Evolutionary conservation across 106 monocot species (phyloP).

Genomic region (Apostasia shenzhenica): DNA sequence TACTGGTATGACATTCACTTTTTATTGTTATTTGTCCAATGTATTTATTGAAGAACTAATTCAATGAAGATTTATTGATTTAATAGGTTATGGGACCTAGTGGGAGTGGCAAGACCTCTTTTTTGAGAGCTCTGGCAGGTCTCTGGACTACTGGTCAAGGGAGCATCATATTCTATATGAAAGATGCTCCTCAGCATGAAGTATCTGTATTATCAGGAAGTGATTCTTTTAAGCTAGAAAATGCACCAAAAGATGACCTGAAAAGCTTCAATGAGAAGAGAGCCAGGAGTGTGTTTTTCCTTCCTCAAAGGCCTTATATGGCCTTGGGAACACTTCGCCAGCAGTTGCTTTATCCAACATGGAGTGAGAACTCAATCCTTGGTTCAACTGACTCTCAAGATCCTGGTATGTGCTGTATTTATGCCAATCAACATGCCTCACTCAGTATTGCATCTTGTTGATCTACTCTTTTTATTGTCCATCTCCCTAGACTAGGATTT

Average conservation of each 20-base stretch:
- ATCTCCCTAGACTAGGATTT: too few species aligned
- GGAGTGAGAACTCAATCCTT: conserved; percentile 42
- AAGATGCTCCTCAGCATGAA: conserved; percentile 13
- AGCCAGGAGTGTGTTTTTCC: conserved; percentile 62
- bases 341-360: conserved; percentile 95
- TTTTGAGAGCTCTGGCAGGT: conserved; percentile 92
- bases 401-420: conserved; percentile 18
- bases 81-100: conserved; percentile 91
- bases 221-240: conserved; percentile 9
- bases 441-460: too few species aligned
- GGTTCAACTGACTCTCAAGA: conserved; percentile 11
- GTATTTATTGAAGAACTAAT: neutral
- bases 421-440: too few species aligned
- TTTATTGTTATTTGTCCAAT: neutral
- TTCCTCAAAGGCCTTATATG: conserved; percentile 96
- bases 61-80: conserved; percentile 7
- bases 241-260: conserved; percentile 8
- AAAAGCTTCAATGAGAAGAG: conserved; percentile 31
- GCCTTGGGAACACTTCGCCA: conserved; percentile 81
- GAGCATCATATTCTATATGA: conserved; percentile 46
- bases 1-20: conserved; percentile 45
- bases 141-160: conserved; percentile 82
- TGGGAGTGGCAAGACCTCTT: conserved; percentile 94
- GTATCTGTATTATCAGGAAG: conserved; percentile 12
- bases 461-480: too few species aligned